Conservation (phyloP, 345 rosid genomes). For the Eucalyptus victrix region DNA sequence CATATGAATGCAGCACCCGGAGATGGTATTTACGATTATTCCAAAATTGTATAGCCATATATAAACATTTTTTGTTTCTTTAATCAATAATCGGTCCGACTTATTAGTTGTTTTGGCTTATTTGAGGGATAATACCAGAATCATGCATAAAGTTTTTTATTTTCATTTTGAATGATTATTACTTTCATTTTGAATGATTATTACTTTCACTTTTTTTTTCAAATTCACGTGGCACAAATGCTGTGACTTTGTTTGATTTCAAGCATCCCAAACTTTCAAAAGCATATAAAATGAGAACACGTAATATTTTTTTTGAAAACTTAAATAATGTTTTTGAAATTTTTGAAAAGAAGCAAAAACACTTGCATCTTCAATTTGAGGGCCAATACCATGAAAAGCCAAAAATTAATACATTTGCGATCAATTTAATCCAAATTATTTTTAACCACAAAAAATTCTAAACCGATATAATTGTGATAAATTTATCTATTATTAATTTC, state of each 20-base stretch:
- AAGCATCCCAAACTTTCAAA: not conserved
- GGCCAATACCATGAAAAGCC: fast-evolving
- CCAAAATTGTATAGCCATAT: not conserved
- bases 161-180: too few species aligned
- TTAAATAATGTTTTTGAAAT: not conserved
- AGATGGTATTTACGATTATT: not conserved
- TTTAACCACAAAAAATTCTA: fast-evolving
- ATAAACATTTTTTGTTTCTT: not conserved
- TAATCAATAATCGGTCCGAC: not conserved
- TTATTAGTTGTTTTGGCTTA: not conserved
- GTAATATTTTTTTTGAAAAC: not conserved
- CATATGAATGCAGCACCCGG: not conserved
- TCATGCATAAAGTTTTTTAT: too few species aligned
- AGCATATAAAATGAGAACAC: not conserved
- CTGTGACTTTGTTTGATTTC: not conserved
- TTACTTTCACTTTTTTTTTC: too few species aligned
- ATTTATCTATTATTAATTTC: too few species aligned
- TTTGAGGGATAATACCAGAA: not conserved
- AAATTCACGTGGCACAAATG: not conserved
- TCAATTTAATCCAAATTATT: too few species aligned
- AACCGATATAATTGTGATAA: fast-evolving
- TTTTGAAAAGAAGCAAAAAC: not conserved
- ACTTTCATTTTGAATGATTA: too few species aligned
- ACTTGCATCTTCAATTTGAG: not conserved
- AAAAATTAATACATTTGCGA: too few species aligned